phyloP scores from a whole-genome alignment of 2,329 filamentous ascomycete species.

The Anthostomella pinea region DNA sequence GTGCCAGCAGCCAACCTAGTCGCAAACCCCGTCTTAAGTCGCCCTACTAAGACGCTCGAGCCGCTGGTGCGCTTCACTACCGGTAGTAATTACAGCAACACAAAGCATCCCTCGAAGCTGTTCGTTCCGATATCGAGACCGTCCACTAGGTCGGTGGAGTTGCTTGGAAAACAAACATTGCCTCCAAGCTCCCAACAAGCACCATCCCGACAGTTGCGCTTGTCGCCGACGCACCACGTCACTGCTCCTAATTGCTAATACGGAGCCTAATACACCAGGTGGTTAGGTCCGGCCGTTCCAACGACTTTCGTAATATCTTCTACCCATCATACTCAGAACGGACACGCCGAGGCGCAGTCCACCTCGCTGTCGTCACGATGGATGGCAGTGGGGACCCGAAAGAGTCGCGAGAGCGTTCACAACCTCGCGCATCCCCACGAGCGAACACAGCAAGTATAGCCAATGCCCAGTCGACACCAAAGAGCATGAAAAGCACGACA shows the following conservation, averaged over 20 bases:
- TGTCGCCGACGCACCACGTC: background rate
- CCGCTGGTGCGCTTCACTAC: conserved; percentile 7
- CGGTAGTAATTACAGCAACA: background rate
- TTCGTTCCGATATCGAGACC: too few species aligned
- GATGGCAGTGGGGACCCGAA: conserved; percentile 20
- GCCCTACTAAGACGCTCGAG: conserved; percentile 19
- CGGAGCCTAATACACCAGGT: too few species aligned
- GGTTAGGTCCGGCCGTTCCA: too few species aligned
- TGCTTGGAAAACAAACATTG: too few species aligned
- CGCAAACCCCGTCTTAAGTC: conserved; percentile 12
- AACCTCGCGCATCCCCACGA: conserved; percentile 44
- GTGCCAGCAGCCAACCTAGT: conserved; percentile 3
- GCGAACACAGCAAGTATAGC: conserved; percentile 38
- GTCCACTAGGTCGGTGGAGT: too few species aligned
- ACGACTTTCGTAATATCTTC: too few species aligned
- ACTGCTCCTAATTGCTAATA: too few species aligned
- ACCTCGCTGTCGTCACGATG: too few species aligned
- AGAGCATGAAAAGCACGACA: conserved; percentile 43
- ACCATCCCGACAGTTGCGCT: background rate
- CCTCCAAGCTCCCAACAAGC: background rate
- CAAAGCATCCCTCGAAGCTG: too few species aligned
- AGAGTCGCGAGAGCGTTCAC: conserved; percentile 25
- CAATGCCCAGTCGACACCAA: conserved; percentile 39
- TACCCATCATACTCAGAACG: too few species aligned
- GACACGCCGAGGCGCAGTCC: too few species aligned